Evolutionary conservation across 495 filamentous ascomycete genomes (phyloP), one percentile per base, ranked within the genome.

Genomic region (Aspergillus olivimuriae): DNA sequence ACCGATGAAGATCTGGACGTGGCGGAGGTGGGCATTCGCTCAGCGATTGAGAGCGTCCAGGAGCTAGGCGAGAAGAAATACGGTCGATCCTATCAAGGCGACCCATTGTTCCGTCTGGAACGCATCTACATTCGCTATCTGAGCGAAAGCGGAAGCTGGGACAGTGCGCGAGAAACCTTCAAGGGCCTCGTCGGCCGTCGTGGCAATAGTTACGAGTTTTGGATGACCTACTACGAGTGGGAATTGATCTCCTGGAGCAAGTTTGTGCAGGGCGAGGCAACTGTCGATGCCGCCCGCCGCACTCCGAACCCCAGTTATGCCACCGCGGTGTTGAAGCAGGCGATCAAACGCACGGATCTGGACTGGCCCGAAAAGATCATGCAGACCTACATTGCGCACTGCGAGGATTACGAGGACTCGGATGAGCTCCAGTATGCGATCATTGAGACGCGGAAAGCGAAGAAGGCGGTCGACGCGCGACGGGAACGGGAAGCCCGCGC

Each of bases 331-430:
- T 66, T 96, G 28, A 77, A 80, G 44, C 75, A 83, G 49, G 89
- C 87, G 4, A 71, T 95, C 40, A 69, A 76, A 46, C 73, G 81
- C 44, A 69, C 70, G 18, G 76, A 75, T 20, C 57, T 98, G n/a
- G 89, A 98, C 61, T 92, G 84, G 83, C 92, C 92, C 0, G 91
- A 95, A 60, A 86, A 85, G 56, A 74, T 96, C 31, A 73, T 95
- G 61, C 84, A 89, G 49, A 77, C 83, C 15, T 95, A 86, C 46
- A 63, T 89, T 24, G 74, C 85, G 30, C 90, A 97, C 55, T 94
- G 87, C 54, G 83, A 91, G 53, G 86, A 89, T 48, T 89, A 92
- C 51, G 89, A 92, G 56, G 74, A 79, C 36, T 77, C 83, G 4
- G 75, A 84, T 30, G 81, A 83, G 22, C 67, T 94, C 5, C 79